Evolutionary conservation across 2,329 filamentous ascomycete genomes (phyloP).

Genomic region (Diaporthe ilicicola): DNA sequence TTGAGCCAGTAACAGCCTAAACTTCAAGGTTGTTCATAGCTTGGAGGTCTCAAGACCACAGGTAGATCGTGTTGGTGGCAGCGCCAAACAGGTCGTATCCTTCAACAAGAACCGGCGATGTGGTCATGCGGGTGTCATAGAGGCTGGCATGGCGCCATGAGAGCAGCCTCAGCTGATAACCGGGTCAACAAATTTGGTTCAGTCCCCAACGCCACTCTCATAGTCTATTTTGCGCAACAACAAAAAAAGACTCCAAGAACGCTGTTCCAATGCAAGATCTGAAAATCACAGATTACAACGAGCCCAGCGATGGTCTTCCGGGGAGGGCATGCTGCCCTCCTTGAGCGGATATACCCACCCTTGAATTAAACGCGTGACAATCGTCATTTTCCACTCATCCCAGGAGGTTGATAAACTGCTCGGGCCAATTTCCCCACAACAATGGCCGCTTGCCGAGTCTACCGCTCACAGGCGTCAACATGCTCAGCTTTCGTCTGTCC

Average conservation of each 20-base stretch:
- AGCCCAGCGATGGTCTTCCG: not conserved
- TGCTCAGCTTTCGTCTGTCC: slow-evolving; percentile 79
- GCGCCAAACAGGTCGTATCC: not conserved
- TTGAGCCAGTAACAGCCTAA: not conserved
- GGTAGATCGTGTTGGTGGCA: too few relatives aligned
- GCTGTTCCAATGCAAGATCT: slow-evolving; percentile 3
- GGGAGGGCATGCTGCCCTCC: not conserved
- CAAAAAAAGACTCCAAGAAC: not conserved
- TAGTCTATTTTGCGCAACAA: not conserved
- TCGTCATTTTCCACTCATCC: slow-evolving; percentile 48
- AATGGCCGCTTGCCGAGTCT: slow-evolving; percentile 81
- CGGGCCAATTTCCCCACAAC: slow-evolving; percentile 87
- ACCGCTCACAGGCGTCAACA: slow-evolving; percentile 85
- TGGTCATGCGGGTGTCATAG: not conserved
- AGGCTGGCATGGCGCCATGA: not conserved
- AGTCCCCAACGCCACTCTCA: not conserved
- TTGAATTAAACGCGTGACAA: not conserved
- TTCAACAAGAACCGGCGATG: not conserved
- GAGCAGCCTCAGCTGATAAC: not conserved
- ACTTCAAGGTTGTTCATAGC: not conserved
- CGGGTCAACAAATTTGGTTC: not conserved
- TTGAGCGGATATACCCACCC: not conserved
- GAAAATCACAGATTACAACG: not conserved
- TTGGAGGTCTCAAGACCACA: not conserved
- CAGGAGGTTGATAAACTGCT: slow-evolving; percentile 81